phyloP scores from a whole-genome alignment of 495 filamentous ascomycete genomes.

The Neurospora pannonica region DNA sequence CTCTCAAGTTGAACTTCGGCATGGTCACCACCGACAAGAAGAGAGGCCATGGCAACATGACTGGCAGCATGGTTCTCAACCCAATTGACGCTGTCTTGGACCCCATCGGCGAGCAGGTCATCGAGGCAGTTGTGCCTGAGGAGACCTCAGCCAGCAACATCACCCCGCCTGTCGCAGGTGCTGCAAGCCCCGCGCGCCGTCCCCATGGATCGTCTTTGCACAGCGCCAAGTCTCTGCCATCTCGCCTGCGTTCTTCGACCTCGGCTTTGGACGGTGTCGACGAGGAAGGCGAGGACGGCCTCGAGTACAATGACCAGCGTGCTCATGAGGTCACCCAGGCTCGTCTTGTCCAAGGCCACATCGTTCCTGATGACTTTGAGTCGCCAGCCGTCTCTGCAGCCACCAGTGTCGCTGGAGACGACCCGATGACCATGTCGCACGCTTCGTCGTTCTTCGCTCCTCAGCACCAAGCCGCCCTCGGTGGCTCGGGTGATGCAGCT shows the following conservation, averaged over 20 bases:
- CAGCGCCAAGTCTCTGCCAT: constrained; percentile 6
- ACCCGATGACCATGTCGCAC: constrained; percentile 48
- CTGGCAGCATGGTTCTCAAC: constrained; percentile 57
- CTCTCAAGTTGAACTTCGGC: constrained; percentile 92
- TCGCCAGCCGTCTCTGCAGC: constrained; percentile 59
- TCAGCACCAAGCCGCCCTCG: constrained; percentile 53
- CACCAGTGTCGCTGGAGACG: constrained; percentile 44
- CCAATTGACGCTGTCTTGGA: constrained; percentile 34
- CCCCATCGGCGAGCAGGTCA: constrained; percentile 17
- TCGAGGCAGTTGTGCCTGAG: constrained; percentile 4
- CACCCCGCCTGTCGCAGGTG: constrained; percentile 19
- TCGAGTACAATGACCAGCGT: constrained; percentile 76
- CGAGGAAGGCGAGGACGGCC: constrained; percentile 37
- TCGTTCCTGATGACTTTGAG: constrained; percentile 90
- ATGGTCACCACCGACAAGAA: constrained; percentile 91
- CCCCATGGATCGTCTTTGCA: constrained; percentile 15
- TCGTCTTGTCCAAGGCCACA: constrained; percentile 86
- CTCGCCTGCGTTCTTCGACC: constrained; percentile 25
- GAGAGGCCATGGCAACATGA: constrained; percentile 54
- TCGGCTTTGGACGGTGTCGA: constrained; percentile 36
- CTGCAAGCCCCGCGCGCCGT: constrained; percentile 28
- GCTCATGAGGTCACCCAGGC: constrained; percentile 87
- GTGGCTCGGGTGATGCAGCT: constrained; percentile 70
- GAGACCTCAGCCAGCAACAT: constrained; percentile 5
- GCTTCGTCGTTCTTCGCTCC: constrained; percentile 46